A percentile compares a stretch with the other conserved stretches of the same genome.
Evolutionary conservation across 805 yeast genomes (phyloP).

Genomic region (Starmerella geochares): DNA sequence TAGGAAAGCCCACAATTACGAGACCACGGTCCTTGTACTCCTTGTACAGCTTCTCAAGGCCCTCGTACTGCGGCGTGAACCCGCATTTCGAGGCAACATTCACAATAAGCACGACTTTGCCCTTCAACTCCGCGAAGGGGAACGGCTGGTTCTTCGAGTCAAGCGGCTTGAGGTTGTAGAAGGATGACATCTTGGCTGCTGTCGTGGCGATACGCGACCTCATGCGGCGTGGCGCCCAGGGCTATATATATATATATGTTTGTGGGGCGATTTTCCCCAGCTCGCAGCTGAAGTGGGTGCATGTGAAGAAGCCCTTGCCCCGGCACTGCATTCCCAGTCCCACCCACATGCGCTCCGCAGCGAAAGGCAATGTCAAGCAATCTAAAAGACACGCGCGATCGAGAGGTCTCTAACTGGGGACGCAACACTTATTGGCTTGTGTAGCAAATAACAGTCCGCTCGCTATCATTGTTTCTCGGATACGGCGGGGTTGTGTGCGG

Average conservation of each 20-base stretch:
- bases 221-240: not conserved
- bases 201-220: not conserved
- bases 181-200: slow-evolving; percentile 38
- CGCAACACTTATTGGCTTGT: too few species aligned
- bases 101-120: slow-evolving; percentile 73
- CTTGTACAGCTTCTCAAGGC: slow-evolving; percentile 57
- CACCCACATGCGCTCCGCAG: too few species aligned
- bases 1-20: slow-evolving; percentile 73
- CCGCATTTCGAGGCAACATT: slow-evolving; percentile 85
- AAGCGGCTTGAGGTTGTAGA: slow-evolving; percentile 57
- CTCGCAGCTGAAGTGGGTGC: too few species aligned
- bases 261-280: too few species aligned
- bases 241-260: not conserved
- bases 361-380: too few species aligned
- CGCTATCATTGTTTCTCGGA: too few species aligned
- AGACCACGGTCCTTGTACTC: slow-evolving; percentile 57
- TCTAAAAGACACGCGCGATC: too few species aligned
- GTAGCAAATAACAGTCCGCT: too few species aligned
- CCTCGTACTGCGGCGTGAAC: slow-evolving; percentile 68
- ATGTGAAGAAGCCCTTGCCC: too few species aligned
- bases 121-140: slow-evolving; percentile 53
- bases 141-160: slow-evolving; percentile 53
- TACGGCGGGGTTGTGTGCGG: too few species aligned
- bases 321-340: too few species aligned
- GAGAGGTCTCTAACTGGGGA: too few species aligned